These are phyloP conservation scores for Picea glauca DNA, from an alignment of 75 land plant species.

Conservation along the genomic window DNA sequence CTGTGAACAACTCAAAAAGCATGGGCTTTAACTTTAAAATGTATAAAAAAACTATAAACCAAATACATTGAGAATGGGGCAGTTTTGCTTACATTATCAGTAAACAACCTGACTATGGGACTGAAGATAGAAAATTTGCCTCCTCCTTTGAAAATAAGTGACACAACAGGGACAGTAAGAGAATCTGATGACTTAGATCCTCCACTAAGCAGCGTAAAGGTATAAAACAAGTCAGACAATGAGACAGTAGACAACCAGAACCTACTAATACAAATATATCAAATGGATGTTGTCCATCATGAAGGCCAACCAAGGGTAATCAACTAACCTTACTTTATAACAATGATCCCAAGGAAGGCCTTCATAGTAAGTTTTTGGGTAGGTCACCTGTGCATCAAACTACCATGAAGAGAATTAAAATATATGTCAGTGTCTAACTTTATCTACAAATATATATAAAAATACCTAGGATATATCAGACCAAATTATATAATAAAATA, in stretches of 20 bases:
- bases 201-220: neutral
- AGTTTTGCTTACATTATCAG: conserved; percentile 27
- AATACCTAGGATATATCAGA: neutral
- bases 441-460: neutral
- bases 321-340: conserved; percentile 50
- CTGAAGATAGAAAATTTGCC: conserved; percentile 57
- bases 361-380: conserved; percentile 27
- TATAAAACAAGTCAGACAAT: neutral
- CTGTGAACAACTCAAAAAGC: neutral
- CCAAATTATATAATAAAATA: neutral
- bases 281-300: neutral
- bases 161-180: conserved; percentile 40
- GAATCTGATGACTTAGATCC: conserved; percentile 5
- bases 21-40: neutral
- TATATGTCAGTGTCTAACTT: neutral
- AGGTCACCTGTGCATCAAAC: conserved; percentile 61
- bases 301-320: neutral
- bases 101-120: conserved; percentile 39
- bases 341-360: conserved; percentile 57
- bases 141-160: conserved; percentile 38
- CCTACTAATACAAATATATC: neutral
- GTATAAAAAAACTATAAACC: neutral
- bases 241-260: neutral
- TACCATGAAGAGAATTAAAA: conserved; percentile 13
- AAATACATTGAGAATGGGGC: neutral